phyloP scores from a whole-genome alignment of 2,329 filamentous ascomycete species.

The Aureobasidium sp. region DNA sequence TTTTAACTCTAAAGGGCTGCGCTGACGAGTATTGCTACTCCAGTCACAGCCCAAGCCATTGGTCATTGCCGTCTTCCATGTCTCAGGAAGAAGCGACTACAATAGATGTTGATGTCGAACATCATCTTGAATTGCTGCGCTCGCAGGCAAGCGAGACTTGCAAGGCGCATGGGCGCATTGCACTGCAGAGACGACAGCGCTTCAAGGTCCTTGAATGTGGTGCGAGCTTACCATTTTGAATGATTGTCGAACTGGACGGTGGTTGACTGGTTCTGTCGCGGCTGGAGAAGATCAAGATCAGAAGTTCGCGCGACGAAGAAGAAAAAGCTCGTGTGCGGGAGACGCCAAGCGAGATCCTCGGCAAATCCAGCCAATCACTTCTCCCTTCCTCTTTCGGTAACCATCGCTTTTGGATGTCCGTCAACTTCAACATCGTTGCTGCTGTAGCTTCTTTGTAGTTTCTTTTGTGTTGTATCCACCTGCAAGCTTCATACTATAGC shows the following conservation, averaged over 20 bases:
- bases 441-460: background rate
- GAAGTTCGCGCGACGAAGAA: constrained; percentile 2
- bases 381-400: background rate
- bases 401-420: background rate
- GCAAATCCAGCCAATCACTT: constrained; percentile 7
- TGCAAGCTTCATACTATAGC: no score
- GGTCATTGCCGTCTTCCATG: constrained; percentile 18
- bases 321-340: constrained; percentile 7
- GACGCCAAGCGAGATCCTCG: background rate
- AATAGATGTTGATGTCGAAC: constrained; percentile 12
- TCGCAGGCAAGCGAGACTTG: constrained; percentile 10
- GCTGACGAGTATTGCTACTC: constrained; percentile 46
- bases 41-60: constrained; percentile 45
- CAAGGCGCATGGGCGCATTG: constrained; percentile 11
- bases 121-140: constrained; percentile 12
- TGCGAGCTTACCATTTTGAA: constrained; percentile 16
- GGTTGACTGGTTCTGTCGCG: constrained; percentile 12
- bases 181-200: constrained; percentile 9
- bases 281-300: background rate
- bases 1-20: constrained; percentile 74
- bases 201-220: constrained; percentile 1
- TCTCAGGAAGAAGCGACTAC: constrained; percentile 7
- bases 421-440: background rate
- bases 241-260: constrained; percentile 12
- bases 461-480: background rate